These are phyloP conservation scores for Corniculantispora saksenae DNA, from an alignment of 2,329 filamentous ascomycete species.

Conservation along the genomic window DNA sequence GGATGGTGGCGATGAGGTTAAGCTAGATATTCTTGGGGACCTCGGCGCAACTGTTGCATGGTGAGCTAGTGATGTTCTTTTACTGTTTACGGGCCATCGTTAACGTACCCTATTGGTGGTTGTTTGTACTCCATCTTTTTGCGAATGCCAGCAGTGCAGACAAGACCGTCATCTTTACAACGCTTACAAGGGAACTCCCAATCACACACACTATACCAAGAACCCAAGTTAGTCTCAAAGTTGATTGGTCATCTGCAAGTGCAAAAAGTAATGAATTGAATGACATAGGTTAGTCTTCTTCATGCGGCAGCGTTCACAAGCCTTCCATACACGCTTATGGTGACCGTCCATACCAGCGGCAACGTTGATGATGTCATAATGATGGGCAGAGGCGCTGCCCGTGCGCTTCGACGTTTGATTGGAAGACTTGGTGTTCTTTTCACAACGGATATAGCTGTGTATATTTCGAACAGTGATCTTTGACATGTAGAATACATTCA, in stretches of 20 bases:
- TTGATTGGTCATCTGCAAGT: not conserved
- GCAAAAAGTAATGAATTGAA: too few relatives aligned
- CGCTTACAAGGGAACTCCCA: constrained; percentile 67
- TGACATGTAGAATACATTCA: constrained; percentile 16
- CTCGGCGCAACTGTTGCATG: constrained; percentile 57
- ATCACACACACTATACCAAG: too few relatives aligned
- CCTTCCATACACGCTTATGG: constrained; percentile 68
- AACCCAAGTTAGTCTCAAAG: too few relatives aligned
- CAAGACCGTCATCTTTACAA: constrained; percentile 65
- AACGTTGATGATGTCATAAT: constrained; percentile 39
- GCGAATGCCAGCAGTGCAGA: constrained; percentile 63
- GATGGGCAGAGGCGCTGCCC: constrained; percentile 37
- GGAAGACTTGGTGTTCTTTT: constrained; percentile 52
- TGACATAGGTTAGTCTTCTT: constrained; percentile 66
- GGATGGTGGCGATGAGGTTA: constrained; percentile 63
- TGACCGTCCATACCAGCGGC: constrained; percentile 50
- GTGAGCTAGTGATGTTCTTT: not conserved
- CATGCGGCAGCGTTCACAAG: constrained; percentile 68
- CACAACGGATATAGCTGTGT: too few relatives aligned
- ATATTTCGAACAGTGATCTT: too few relatives aligned
- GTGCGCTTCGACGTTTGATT: constrained; percentile 55
- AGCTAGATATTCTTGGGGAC: constrained; percentile 67
- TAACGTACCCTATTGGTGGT: constrained; percentile 61
- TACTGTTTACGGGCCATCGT: too few relatives aligned
- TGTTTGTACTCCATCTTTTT: constrained; percentile 72